These are phyloP conservation scores for Hippophae rhamnoides DNA, from an alignment of 306 rosid species.

Conservation along the genomic window DNA sequence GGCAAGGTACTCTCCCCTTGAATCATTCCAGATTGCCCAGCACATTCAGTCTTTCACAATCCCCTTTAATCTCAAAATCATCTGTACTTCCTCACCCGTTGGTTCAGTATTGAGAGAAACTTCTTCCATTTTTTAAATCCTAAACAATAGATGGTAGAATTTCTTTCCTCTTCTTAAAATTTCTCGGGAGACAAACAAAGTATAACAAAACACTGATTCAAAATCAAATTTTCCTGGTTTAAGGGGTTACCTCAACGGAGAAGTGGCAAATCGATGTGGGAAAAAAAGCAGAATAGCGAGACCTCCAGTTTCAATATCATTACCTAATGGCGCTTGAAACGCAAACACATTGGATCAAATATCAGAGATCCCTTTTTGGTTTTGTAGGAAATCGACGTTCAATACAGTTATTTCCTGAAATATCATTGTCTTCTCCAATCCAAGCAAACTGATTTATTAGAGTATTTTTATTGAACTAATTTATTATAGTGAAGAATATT, in stretches of 20 bases:
- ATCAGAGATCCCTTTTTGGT: no score
- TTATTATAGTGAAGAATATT: no score
- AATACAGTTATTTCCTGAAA: no score
- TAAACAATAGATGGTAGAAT: neutral
- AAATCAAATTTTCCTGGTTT: neutral
- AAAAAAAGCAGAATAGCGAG: no score
- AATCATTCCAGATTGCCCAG: conserved; percentile 35
- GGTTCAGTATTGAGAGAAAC: conserved; percentile 61
- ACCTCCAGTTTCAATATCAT: no score
- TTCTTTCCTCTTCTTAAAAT: neutral
- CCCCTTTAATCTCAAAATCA: conserved; percentile 46
- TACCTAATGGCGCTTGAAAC: no score
- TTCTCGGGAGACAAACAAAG: conserved; percentile 4
- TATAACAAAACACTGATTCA: neutral
- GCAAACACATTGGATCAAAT: no score
- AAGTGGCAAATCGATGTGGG: neutral
- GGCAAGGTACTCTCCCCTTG: conserved; percentile 54
- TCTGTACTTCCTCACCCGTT: conserved; percentile 46
- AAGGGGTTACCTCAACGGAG: conserved; percentile 3
- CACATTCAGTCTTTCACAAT: conserved; percentile 44
- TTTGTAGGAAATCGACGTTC: no score
- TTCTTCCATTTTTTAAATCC: conserved; percentile 41
- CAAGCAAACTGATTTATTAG: no score
- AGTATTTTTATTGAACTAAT: no score
- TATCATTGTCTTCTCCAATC: no score